Conservation (phyloP, 306 rosid species). For the Ochetophila trinervis region DNA sequence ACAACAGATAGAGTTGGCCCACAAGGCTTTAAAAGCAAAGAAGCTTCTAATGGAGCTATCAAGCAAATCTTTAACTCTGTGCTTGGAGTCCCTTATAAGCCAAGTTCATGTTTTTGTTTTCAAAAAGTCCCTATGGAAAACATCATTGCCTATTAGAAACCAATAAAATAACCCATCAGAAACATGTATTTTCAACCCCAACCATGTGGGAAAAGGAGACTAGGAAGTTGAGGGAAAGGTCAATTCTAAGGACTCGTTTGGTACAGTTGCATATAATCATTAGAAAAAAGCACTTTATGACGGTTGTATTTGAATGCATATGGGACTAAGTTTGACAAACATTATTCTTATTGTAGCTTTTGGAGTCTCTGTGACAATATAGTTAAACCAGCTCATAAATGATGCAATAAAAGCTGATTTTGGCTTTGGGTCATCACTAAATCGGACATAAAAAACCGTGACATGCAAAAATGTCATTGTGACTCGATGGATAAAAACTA, state of each 20-base stretch:
- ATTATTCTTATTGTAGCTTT: slow-evolving; percentile 4
- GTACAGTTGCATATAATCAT: slow-evolving; percentile 12
- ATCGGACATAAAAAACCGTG: slow-evolving; percentile 10
- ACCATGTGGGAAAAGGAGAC: slow-evolving; percentile 27
- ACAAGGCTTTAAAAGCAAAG: slow-evolving; percentile 4
- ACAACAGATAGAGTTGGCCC: slow-evolving; percentile 5
- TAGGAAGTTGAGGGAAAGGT: slow-evolving; percentile 14
- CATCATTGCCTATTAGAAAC: slow-evolving; percentile 30
- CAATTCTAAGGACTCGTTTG: slow-evolving; percentile 18
- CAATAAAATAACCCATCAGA: slow-evolving; percentile 24
- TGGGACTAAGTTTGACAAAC: slow-evolving; percentile 35
- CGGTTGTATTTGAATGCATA: slow-evolving; percentile 8
- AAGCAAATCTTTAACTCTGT: slow-evolving; percentile 9
- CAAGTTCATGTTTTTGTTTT: slow-evolving; percentile 11
- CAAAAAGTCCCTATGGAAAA: slow-evolving; percentile 27
- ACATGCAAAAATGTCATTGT: slow-evolving; percentile 21
- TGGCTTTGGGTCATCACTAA: not conserved
- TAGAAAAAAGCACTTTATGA: slow-evolving; percentile 24
- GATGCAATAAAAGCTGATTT: slow-evolving; percentile 4
- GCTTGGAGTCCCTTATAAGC: slow-evolving; percentile 1
- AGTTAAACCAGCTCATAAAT: slow-evolving; percentile 9
- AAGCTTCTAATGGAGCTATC: slow-evolving; percentile 24
- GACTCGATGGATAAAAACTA: no score
- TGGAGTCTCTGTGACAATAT: slow-evolving; percentile 11
- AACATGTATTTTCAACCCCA: slow-evolving; percentile 34